Conservation (phyloP, 345 rosid species). For the Camelina neglecta region DNA sequence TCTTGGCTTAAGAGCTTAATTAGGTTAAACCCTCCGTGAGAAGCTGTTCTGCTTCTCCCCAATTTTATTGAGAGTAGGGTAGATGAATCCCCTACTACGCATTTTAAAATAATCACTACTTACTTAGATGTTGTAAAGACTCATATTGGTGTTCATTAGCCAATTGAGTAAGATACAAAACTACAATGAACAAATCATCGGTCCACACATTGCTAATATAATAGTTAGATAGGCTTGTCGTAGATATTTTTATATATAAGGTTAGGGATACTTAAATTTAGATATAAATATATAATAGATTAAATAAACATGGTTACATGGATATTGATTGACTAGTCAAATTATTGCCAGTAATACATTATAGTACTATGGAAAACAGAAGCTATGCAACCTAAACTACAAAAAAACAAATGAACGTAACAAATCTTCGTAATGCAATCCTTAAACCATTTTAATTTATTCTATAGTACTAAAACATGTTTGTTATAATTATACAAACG, state of each 20-base stretch:
- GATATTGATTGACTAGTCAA: conserved; percentile 39
- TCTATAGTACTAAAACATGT: neutral
- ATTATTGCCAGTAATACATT: conserved; percentile 18
- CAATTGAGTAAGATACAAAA: conserved; percentile 4
- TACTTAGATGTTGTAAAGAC: neutral
- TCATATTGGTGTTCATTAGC: conserved; percentile 1
- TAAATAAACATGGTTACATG: conserved; percentile 7
- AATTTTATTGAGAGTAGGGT: conserved; percentile 2
- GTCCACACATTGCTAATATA: too few relatives aligned
- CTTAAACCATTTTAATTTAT: neutral
- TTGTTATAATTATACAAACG: neutral
- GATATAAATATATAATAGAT: neutral
- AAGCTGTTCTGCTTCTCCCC: conserved; percentile 37
- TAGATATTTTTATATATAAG: conserved; percentile 2
- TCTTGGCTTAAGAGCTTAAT: conserved; percentile 75
- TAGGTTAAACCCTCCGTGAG: conserved; percentile 52
- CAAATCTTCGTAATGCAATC: neutral
- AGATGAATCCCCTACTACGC: neutral
- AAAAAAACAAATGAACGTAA: conserved; percentile 4
- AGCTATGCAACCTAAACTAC: conserved; percentile 19
- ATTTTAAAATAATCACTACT: neutral
- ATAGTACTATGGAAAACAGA: conserved; percentile 30
- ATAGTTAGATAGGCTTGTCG: conserved; percentile 13
- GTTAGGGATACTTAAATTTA: conserved; percentile 1
- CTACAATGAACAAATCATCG: conserved; percentile 5